Base-by-base conservation (phyloP, 345 rosid genomes). In the Brassica cretica region DNA sequence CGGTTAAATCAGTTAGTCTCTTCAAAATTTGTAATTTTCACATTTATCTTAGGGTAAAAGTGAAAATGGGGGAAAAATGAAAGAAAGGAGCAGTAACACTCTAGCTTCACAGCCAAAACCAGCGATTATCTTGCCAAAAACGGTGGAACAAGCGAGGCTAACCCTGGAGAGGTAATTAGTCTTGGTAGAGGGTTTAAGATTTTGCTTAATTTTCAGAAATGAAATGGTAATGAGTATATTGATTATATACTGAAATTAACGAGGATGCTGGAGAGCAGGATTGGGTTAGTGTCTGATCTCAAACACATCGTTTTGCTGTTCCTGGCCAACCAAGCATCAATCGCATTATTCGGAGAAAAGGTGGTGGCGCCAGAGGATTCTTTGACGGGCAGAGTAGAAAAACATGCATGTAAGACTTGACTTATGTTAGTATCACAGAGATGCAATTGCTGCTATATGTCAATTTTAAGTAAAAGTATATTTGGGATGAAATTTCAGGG, bases 131-230 rank as follows among this genome's bases (percentile, higher is more conserved):
- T 49, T 5, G 0, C 56, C 2, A 49, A 49, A 49, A 1, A 5
- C 6, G 16, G 62, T 35, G 41, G 41, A 35, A 35, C 41, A 35
- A 35, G 41, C 27, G 63, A 21, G 21, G 21, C 15, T 3, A 12
- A 68, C 39, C 65, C 65, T 51, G 53, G 33, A 58, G 33, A 71
- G 65, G 74, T 71, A 71, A 29, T 6, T 70, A 9, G n/a, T n/a
- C 24, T 49, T 68, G 25, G 56, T 49, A 37, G 44, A 37, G 44
- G 41, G 3, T 37, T 37, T 37, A 8, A 37, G 44, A 8, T 37
- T 37, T 37, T 37, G 44, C 10, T 37, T 37, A 8, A 37, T 8
- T 8, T 37, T 37, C 44, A 37, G 3, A 37, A 49, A 49, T 5
- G 56, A 49, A 49, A n/a, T 49, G 56, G 18, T 49, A 51, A 8